Percentiles rank a stretch among this genome's conserved stretches.
Evolutionary conservation across 2,329 filamentous ascomycete species (phyloP).

Genomic region (Aspergillus spinulosporus): DNA sequence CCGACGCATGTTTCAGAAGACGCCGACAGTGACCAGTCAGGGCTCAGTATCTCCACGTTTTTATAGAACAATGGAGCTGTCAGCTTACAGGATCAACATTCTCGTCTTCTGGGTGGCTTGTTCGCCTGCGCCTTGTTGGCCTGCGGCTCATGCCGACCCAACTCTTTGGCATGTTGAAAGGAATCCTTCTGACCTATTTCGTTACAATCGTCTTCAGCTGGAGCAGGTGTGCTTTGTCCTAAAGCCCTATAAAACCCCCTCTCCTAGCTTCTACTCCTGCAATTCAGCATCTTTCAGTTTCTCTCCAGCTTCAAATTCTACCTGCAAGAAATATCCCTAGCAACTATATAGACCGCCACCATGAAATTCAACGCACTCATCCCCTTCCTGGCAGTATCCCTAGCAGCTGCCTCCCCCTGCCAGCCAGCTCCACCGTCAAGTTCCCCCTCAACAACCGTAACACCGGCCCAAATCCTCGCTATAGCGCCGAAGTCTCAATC

Average conservation of each 20-base stretch:
- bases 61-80: background rate
- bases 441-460: background rate
- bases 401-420: background rate
- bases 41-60: background rate
- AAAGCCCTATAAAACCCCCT: background rate
- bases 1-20: background rate
- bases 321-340: no score
- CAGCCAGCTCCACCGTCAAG: background rate
- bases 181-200: background rate
- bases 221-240: background rate
- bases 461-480: conserved; percentile 26
- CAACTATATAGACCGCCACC: background rate
- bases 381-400: background rate
- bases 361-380: background rate
- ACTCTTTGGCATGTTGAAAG: conserved; percentile 4
- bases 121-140: background rate
- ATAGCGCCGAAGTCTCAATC: conserved; percentile 60
- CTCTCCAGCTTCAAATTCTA: background rate
- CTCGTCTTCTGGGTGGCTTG: background rate
- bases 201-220: background rate
- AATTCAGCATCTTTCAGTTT: background rate
- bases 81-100: conserved; percentile 2
- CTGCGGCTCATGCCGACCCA: background rate
- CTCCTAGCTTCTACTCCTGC: background rate
- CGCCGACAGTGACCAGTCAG: background rate